Evolutionary conservation across 192 early-diverging fungal genomes (phyloP).

Genomic region (Cladochytrium replicatum): DNA sequence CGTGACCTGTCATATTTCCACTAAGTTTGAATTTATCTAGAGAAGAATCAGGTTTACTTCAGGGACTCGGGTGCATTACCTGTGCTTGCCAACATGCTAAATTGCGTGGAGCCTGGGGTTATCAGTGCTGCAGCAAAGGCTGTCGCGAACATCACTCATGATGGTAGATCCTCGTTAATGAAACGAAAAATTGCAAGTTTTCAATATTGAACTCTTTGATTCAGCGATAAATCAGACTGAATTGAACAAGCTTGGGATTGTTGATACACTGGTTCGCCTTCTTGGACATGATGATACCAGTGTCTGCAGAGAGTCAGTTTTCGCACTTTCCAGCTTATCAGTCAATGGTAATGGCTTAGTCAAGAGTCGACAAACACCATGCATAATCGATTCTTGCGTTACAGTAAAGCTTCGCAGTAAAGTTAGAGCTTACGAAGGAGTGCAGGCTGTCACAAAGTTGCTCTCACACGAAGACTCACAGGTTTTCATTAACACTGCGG

Average conservation of each 20-base stretch:
- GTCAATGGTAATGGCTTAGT: conserved; percentile 22
- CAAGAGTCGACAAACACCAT: background rate
- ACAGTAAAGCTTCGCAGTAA: conserved; percentile 32
- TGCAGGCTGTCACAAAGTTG: conserved; percentile 25
- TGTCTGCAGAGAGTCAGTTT: conserved; percentile 23
- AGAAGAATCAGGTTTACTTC: background rate
- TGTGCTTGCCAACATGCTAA: conserved; percentile 17
- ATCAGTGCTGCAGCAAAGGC: conserved; percentile 33
- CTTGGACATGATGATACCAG: conserved; percentile 35
- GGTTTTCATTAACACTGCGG: conserved; percentile 34
- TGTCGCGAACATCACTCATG: conserved; percentile 29
- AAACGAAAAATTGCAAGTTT: background rate
- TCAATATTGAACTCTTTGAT: background rate
- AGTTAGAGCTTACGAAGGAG: conserved; percentile 19
- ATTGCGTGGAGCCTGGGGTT: conserved; percentile 17
- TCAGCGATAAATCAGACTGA: conserved; percentile 39
- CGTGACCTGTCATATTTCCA: too few species aligned
- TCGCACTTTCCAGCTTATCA: conserved; percentile 35
- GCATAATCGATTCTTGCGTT: background rate
- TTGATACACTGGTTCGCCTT: conserved; percentile 30
- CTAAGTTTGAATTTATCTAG: too few species aligned
- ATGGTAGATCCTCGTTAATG: conserved; percentile 18
- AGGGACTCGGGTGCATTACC: conserved; percentile 21
- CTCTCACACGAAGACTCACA: conserved; percentile 26
- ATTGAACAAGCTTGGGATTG: conserved; percentile 29